Percentiles rank a stretch among this genome's conserved stretches.
Evolutionary conservation across 1,139 yeast species (phyloP).

Genomic region (Saccharomycopsis crataegensis): DNA sequence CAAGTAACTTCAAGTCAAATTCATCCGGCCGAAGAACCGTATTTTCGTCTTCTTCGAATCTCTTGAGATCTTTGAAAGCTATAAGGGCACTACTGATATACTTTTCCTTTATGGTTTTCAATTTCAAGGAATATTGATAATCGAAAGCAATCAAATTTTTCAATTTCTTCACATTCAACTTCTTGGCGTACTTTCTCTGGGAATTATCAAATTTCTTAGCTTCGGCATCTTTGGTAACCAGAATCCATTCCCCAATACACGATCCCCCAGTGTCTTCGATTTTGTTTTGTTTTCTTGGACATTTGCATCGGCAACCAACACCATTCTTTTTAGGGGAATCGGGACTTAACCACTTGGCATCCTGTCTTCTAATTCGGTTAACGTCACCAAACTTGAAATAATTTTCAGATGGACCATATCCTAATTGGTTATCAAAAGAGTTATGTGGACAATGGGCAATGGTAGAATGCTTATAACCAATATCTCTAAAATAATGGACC

Average conservation of each 20-base stretch:
- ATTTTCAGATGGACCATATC: conserved; percentile 32
- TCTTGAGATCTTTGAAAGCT: conserved; percentile 10
- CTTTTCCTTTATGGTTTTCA: neutral
- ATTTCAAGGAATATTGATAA: conserved; percentile 3
- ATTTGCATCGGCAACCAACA: conserved; percentile 79
- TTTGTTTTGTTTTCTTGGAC: conserved; percentile 50
- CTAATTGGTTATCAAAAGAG: conserved; percentile 39
- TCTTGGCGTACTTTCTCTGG: conserved; percentile 7
- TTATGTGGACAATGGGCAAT: conserved; percentile 81
- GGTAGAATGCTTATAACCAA: conserved; percentile 77
- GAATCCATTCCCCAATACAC: conserved; percentile 54
- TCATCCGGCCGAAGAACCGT: conserved; percentile 9
- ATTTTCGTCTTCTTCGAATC: conserved; percentile 11
- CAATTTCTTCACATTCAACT: conserved; percentile 11
- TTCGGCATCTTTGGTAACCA: conserved; percentile 32
- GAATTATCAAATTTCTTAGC: conserved; percentile 19
- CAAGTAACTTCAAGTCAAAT: conserved; percentile 14
- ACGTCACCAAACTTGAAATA: conserved; percentile 27
- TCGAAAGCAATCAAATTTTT: conserved; percentile 8
- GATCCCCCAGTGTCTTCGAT: conserved; percentile 48
- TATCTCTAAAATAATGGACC: conserved; percentile 82
- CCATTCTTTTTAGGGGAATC: conserved; percentile 49
- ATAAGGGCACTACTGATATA: conserved; percentile 14
- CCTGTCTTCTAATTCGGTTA: conserved; percentile 19
- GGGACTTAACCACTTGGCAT: conserved; percentile 33